Conservation (phyloP, 305 asterid species). For the Fraxinus paxiana region DNA sequence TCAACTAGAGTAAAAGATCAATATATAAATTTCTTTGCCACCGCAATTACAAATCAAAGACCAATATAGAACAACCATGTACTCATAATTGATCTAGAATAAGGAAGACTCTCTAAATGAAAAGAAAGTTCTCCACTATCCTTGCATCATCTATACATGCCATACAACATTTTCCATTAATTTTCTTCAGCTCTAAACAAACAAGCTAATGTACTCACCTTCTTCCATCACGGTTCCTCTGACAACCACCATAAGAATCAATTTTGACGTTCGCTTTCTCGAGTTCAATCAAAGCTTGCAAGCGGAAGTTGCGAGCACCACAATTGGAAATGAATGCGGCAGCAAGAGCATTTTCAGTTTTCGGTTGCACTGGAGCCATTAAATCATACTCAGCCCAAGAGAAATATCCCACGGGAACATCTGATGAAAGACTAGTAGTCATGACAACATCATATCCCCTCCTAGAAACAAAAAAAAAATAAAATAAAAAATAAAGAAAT, state of each 20-base stretch:
- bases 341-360: conserved; percentile 68
- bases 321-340: conserved; percentile 98
- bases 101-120: no score
- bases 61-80: no score
- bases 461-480: conserved; percentile 43
- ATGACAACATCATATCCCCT: conserved; percentile 71
- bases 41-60: no score
- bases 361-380: conserved; percentile 89
- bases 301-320: conserved; percentile 82
- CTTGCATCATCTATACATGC: no score
- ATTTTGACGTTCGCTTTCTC: conserved; percentile 62
- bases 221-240: conserved; percentile 65
- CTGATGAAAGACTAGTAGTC: conserved; percentile 99
- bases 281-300: conserved; percentile 81
- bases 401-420: conserved; percentile 97
- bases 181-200: no score
- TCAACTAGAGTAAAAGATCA: no score
- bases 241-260: conserved; percentile 93
- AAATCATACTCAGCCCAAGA: conserved; percentile 97
- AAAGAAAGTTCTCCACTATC: no score
- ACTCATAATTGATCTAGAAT: no score
- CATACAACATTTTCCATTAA: no score
- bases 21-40: no score
- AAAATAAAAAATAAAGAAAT: not conserved
- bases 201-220: conserved; percentile 38